These are phyloP conservation scores for Phenoliferia sp. DNA, from an alignment of 1,284 basidiomycete species.

Conservation along the genomic window DNA sequence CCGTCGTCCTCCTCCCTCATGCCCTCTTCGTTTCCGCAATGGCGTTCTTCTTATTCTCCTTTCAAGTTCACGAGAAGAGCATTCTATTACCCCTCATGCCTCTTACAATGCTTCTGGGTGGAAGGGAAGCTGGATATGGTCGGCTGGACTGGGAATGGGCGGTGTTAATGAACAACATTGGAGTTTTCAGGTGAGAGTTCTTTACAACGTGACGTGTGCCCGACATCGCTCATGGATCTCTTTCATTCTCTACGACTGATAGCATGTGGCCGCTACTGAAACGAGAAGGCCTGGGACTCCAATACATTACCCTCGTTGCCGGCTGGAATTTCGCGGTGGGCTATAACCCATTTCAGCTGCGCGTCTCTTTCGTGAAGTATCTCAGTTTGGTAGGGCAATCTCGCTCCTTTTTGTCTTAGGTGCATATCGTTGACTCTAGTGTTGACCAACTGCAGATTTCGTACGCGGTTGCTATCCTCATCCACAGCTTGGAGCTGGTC, in stretches of 20 bases:
- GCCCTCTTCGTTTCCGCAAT: constrained; percentile 43
- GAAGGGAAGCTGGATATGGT: constrained; percentile 44
- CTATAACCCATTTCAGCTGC: constrained; percentile 49
- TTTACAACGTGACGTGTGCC: too few species aligned
- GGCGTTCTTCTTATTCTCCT: constrained; percentile 91
- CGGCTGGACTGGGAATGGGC: constrained; percentile 71
- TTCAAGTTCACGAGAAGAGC: constrained; percentile 92
- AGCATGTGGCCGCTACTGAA: constrained; percentile 88
- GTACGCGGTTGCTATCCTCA: constrained; percentile 53
- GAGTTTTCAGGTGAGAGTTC: constrained; percentile 67
- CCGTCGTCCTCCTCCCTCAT: constrained; percentile 38
- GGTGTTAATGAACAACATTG: constrained; percentile 76
- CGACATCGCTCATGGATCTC: neutral
- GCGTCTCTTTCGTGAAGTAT: constrained; percentile 52
- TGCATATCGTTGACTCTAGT: constrained; percentile 1
- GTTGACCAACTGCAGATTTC: constrained; percentile 49
- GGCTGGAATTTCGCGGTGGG: constrained; percentile 82
- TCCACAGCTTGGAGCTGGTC: constrained; percentile 64
- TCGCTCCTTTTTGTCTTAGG: neutral
- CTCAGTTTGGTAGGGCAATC: constrained; percentile 55
- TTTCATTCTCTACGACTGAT: neutral
- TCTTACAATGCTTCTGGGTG: constrained; percentile 69
- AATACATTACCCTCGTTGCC: constrained; percentile 61
- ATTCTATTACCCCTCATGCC: constrained; percentile 84
- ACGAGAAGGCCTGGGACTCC: constrained; percentile 69